Evolutionary conservation across 2,329 filamentous ascomycete genomes (phyloP), one percentile per base, ranked within the genome.

Genomic region (Ramichloridium luteum): DNA sequence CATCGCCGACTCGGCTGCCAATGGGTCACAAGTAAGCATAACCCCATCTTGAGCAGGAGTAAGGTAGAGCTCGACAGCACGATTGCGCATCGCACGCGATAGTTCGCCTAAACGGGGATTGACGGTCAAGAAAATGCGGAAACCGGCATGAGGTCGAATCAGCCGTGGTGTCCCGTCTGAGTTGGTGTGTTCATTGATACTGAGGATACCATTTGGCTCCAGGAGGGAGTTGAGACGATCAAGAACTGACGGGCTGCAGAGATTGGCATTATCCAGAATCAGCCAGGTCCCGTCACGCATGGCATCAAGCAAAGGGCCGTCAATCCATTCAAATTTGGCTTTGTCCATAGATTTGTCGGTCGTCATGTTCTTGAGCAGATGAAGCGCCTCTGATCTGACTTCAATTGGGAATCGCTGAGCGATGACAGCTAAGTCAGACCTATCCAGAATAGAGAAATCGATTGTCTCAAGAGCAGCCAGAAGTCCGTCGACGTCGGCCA

Each of bases 21-120:
- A 27, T 13, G 41, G 36, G 9, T 32, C 31, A 17, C 25, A 27
- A 4, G 5, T 10, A 11, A 29, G 31, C 6, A 36, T 8, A 8
- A 23, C 32, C 3, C 37, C 27, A 12, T 13, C 6, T 3, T 30
- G 28, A 5, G 25, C 12, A 4, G 32, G 23, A 8, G 22, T 14
- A 2, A 98, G 64, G 48, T 77, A 90, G 6, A 98, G 79, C 57
- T 98, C 92, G 15, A 94, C 70, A 29, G 85, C 85, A 54, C 90
- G 74, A 57, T 98, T 98, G 35, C 92, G 71, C 90, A 98, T 98
- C 1, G 90, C 90, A 40, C 90, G 72, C 3, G 90, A 98, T 6
- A 98, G 66, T 55, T 98, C 90, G 12, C 90, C 92, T 54, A 93
- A 82, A 30, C 78, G 74, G 27, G 90, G 77, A 54, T 98, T 88